Base-by-base conservation (phyloP, 2,329 filamentous ascomycete genomes). In the Fusarium tricinctum region DNA sequence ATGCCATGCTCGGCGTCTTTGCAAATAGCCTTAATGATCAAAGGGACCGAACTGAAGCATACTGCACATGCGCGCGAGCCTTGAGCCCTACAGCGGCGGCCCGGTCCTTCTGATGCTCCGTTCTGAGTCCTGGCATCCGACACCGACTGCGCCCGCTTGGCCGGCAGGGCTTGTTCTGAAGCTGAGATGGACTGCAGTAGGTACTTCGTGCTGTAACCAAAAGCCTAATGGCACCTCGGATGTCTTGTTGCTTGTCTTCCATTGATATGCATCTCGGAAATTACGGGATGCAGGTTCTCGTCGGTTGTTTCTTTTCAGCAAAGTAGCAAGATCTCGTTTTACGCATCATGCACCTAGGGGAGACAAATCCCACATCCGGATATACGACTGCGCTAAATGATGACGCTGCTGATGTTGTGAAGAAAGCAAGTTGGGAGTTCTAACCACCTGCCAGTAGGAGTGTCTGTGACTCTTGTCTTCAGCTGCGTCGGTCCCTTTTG, bases 11-110 rank as follows among this genome's bases (percentile, higher is more conserved):
- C 9, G 8, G 17, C 35, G 17, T 38, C 17, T 19, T 63, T 57
- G 50, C 22, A 63, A 68, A 66, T 59, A 54, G 59, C 54, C 62
- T 69, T 52, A 68, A 62, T 50, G 53, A 50, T 26, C 28, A 50
- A 20, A 39, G 22, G 44, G 40, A 17, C 46, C 32, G 55, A 35
- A 35, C 48, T 56, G 33, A 56, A 58, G 43, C 38, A 47, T 39
- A 53, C 28, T n/a, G 19, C 30, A 33, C 14, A 15, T 15, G 14
- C 13, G 23, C 23, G 35, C 8, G 35, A 57, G 55, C 57, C 62
- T 39, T 52, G 35, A 62, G 55, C 57, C 62, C 58, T 67, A 63
- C 42, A 22, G 67, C 46, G 30, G 30, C 62, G 66, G 66, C 61
- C 66, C 49, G 66, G 56, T 63, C 62, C 56, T 69, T 66, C 19